Evolutionary conservation across 202 grass and related monocot genomes (phyloP), one percentile per base, ranked within the genome.

Genomic region (Cymbopogon flexuosus): DNA sequence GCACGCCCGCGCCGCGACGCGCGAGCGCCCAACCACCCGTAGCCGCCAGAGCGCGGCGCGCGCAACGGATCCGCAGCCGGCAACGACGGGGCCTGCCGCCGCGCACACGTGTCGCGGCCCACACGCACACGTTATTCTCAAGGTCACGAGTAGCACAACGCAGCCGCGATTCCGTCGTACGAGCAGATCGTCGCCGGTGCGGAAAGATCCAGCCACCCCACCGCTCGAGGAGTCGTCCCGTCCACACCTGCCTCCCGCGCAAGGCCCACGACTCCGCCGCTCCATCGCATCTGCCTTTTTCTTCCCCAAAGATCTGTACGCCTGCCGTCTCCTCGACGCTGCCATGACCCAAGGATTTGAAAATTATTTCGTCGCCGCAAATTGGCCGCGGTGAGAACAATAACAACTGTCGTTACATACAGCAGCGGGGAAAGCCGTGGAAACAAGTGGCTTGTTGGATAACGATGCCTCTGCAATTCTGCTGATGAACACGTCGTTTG

Each of bases 51-150:
- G n/a, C 15, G 14, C 5, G 3, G 8, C 2, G 36, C 34, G 2
- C 60, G 41, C 51, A 64, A 18, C 1, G 34, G 73, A 89, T 75
- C 79, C 6, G 10, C 8, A 24, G 60, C 40, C 58, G 66, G 57
- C 72, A 30, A 23, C 8, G 13, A 3, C 18, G 71, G 46, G 73
- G 27, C 66, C 61, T 34, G 74, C 72, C 10, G 87, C 73, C 78
- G 83, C 78, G 72, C 88, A 70, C 54, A 90, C 79, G 88, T 73
- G 75, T 64, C 88, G 7, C 31, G 11, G 82, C 35, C 62, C 75
- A 10, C 88, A 90, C 84, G 75, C 79, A 64, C 88, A 90, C 75
- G 88, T 89, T 83, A 75, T 83, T 83, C 79, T 86, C 83, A 62
- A 81, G 65, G 83, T 62, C 83, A 72, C 78, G 47, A 62, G 83